phyloP scores from a whole-genome alignment of 768 basidiomycete genomes.

The Pleurotus eryngii region DNA sequence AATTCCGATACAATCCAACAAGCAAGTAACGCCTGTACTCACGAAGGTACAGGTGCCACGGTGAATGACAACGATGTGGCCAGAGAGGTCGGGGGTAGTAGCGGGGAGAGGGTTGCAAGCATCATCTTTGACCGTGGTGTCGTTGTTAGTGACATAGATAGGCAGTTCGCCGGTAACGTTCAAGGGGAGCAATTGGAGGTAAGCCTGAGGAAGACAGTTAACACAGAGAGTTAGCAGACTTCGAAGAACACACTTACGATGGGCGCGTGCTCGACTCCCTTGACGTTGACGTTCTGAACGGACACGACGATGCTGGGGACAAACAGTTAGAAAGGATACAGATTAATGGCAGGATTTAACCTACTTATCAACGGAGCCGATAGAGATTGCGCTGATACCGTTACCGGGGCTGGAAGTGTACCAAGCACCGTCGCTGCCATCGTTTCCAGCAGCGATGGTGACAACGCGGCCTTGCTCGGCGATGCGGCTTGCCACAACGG shows the following conservation, averaged over 20 bases:
- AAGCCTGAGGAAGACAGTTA: constrained; percentile 16
- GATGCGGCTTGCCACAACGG: constrained; percentile 59
- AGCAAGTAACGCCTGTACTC: constrained; percentile 9
- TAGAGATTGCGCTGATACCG: constrained; percentile 52
- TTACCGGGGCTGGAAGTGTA: constrained; percentile 52
- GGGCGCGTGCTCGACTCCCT: constrained; percentile 42
- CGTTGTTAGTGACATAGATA: constrained; percentile 55
- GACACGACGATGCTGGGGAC: constrained; percentile 46
- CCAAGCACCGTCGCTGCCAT: constrained; percentile 56
- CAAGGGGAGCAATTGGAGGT: constrained; percentile 51
- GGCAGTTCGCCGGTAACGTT: constrained; percentile 42
- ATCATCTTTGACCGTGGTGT: constrained; percentile 50
- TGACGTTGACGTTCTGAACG: constrained; percentile 51
- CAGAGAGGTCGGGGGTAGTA: constrained; percentile 49
- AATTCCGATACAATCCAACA: too few species aligned
- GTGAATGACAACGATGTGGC: constrained; percentile 52
- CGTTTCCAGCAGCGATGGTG: constrained; percentile 61
- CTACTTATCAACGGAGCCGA: constrained; percentile 52
- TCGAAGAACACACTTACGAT: constrained; percentile 25
- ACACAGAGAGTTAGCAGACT: background rate
- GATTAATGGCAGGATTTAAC: constrained; percentile 8
- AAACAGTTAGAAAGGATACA: background rate
- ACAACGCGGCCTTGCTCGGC: constrained; percentile 56
- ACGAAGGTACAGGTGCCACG: constrained; percentile 60
- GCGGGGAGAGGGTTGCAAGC: constrained; percentile 57